Evolutionary conservation across 371 early-diverging fungal genomes (phyloP), one percentile per base, ranked within the genome.

Genomic region (Mortierella polycephala): DNA sequence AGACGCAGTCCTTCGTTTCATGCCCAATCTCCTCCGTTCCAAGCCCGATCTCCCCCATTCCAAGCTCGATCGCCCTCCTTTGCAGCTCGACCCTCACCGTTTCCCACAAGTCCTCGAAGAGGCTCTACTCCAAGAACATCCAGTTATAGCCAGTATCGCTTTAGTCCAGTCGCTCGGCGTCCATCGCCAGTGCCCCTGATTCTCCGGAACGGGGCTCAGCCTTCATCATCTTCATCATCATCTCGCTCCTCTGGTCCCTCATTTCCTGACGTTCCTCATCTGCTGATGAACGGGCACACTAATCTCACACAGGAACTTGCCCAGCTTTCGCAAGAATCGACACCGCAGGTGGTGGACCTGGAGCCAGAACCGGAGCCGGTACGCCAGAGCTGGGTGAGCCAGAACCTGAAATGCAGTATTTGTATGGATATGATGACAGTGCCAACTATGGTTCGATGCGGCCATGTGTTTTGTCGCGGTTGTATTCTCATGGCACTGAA

Each of bases 371-470:
- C 30, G 4, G 30, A 30, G 30, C 30, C 30, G 30, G 30, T 30
- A 4, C 30, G 2, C 30, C 30, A 40, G 49, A 67, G 67, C 30
- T 62, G 73, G 67, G 40, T 52, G 9, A 55, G 37, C 8, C 62
- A 67, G 30, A 23, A 66, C 42, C 67, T 73, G 23, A 56, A 57
- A 12, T 73, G 73, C 37, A 67, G 62, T 12, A 73, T 73, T 44
- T 73, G 73, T 42, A 57, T 73, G 52, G 73, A 73, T 8, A 57
- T 62, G 52, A 66, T 65, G 59, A 47, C 13, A 37, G 41, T 62
- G 2, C 73, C 73, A 16, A 72, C 73, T 10, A 66, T 72, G 61
- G 39, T 56, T 9, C 57, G 62, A 52, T 72, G 73, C 20, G 73
- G 73, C 10, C 73, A 72, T 57, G 65, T 61, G 37, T 72, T 67